phyloP scores from a whole-genome alignment of 2,329 filamentous ascomycete species.

The Trichoderma citrinoviride region DNA sequence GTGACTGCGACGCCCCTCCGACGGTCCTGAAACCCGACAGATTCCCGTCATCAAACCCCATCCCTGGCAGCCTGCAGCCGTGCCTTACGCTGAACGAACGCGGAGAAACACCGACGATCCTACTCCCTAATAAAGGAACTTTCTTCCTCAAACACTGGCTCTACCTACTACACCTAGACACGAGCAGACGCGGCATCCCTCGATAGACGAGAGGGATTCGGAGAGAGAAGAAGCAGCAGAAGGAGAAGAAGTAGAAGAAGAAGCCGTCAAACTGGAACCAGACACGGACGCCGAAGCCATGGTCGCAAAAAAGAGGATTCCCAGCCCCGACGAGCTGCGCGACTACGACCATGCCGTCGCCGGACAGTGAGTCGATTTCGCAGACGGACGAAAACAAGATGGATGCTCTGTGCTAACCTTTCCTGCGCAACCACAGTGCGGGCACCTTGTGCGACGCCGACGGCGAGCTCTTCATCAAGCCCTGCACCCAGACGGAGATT shows the following conservation, averaged over 20 bases:
- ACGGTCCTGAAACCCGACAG: conserved; percentile 12
- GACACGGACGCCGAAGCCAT: not conserved
- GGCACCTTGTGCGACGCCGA: conserved; percentile 82
- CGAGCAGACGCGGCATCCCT: too few relatives aligned
- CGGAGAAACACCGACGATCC: too few relatives aligned
- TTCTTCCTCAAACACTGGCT: too few relatives aligned
- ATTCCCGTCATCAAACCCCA: not conserved
- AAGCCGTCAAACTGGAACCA: not conserved
- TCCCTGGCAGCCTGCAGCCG: conserved; percentile 2
- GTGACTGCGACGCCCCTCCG: conserved; percentile 11
- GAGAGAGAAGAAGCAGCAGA: not conserved
- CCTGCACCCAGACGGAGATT: conserved; percentile 82
- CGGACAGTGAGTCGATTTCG: conserved; percentile 66
- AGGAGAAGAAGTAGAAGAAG: not conserved
- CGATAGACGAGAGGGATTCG: too few relatives aligned
- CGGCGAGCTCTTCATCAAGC: conserved; percentile 89
- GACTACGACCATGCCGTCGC: conserved; percentile 75
- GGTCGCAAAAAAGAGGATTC: conserved; percentile 36
- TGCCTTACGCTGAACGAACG: not conserved
- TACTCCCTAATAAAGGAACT: too few relatives aligned
- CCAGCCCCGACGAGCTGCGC: conserved; percentile 60
- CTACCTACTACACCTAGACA: too few relatives aligned
- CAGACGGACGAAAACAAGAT: too few relatives aligned
- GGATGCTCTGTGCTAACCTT: not conserved
- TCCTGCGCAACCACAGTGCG: conserved; percentile 56